Evolutionary conservation across 2,329 filamentous ascomycete species (phyloP), one percentile per base, ranked within the genome.

Genomic region (Fusarium torreyae): DNA sequence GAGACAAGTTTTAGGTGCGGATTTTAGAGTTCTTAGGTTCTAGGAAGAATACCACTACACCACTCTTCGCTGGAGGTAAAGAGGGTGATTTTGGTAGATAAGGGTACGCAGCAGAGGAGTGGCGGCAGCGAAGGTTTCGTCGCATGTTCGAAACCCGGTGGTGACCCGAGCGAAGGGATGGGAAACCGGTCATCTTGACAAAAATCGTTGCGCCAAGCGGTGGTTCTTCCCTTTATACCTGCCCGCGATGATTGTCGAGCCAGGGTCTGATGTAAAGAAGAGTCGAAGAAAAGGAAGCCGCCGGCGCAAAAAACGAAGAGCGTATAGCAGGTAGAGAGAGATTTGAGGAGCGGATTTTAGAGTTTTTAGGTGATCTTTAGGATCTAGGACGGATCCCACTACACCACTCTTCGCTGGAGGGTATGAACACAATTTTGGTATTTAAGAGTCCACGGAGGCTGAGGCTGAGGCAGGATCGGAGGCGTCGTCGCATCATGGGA

Each of bases 1-100:
- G 26, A 42, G n/a, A 31, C 24, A 40, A 17, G 11, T 42, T 22
- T 22, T 40, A 24, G 43, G 20, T 24, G 15, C 18, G 26, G 7
- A 36, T 36, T 36, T 15, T 15, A 36, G 38, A 31, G 34, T 54
- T 42, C 7, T 10, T 55, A 58, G 49, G 33, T 58, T 55, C 17
- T 39, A 58, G 56, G 49, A 36, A 14, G 18, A 14, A 56, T 59
- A 9, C 56, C 56, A 13, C 50, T 59, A 26, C 50, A 59, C 56
- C 56, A 56, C 50, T 59, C 50, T 42, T 45, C 20, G 17, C n/a
- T 17, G 15, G 24, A 15, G 39, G 40, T 24, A n/a, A 5, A 26
- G 33, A 22, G 2, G 15, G 5, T 26, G 5, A 45, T 45, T 45
- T n/a, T 59, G 17, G 39, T 40, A 59, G 33, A 26, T 40, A n/a